Evolutionary conservation across 495 filamentous ascomycete species (phyloP), one percentile per base, ranked within the genome.

Genomic region (Halenospora varia): DNA sequence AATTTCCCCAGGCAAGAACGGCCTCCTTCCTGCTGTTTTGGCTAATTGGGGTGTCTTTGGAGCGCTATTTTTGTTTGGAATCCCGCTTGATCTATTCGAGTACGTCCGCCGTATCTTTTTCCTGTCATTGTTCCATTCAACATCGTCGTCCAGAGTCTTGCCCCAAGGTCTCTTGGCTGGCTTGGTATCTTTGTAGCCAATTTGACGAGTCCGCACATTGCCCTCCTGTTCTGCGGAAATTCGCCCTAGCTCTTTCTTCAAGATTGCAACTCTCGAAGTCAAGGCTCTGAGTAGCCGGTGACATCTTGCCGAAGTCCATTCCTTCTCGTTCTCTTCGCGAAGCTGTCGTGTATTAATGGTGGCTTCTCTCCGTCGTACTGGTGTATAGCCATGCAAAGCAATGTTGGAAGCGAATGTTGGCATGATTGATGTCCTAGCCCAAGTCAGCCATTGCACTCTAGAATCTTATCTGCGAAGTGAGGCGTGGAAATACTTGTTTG

Each of bases 231-330:
- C 44, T 15, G 51, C 25, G 2, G 54, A 57, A 13, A 53, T 51
- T 29, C 40, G 25, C 22, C 23, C 1, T 44, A 56, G 40, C 11
- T 76, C 72, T 44, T 76, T 82, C 45, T 73, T 74, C 13, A 84
- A 66, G 9, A 77, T 72, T 55, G 75, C 63, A 19, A 85, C 73
- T 26, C 79, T 75, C 18, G 78, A 75, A 19, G 78, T 67, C 22
- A 85, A 65, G 15, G 80, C 80, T 25, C 81, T 74, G 20, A 85
- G 70, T 6, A 85, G 68, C 10, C 80, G 75, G 52, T 80, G 73
- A 49, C 82, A 85, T 56, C 80, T 65, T 17, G 80, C 75, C 9
- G 80, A 71, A 6, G 78, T 84, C 82, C 82, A 85, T 25, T 75
- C 70, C 46, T 72, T 65, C n/a, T 58, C 54, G 6, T 52, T 29